These are phyloP conservation scores for Hypomyces perniciosus DNA, from an alignment of 2,329 filamentous ascomycete species.

Conservation along the genomic window DNA sequence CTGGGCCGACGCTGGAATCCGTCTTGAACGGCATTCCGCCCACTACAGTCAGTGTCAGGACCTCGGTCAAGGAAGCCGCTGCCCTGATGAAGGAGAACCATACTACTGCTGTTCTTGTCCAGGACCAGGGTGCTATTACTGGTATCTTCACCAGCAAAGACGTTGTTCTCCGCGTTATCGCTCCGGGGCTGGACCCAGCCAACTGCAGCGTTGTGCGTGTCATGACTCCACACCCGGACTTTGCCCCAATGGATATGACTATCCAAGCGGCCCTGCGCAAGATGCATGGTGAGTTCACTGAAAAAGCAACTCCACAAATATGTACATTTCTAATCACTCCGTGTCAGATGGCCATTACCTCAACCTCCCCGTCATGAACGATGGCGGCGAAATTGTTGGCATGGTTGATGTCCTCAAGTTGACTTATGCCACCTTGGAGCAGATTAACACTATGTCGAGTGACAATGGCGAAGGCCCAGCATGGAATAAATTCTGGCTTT, in stretches of 20 bases:
- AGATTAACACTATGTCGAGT: constrained; percentile 91
- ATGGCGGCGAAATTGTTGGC: constrained; percentile 91
- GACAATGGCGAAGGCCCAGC: constrained; percentile 88
- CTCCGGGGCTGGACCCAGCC: constrained; percentile 84
- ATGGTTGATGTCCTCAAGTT: constrained; percentile 99
- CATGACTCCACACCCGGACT: constrained; percentile 98
- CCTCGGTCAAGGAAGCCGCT: constrained; percentile 92
- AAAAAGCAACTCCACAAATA: too few relatives aligned
- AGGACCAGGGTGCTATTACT: constrained; percentile 94
- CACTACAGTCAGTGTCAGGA: constrained; percentile 90
- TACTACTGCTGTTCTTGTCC: constrained; percentile 91
- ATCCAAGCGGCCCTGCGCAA: constrained; percentile 96
- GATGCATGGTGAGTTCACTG: constrained; percentile 77
- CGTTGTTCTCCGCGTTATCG: constrained; percentile 95
- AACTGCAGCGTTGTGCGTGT: constrained; percentile 97
- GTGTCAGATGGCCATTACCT: constrained; percentile 90
- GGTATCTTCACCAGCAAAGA: constrained; percentile 99
- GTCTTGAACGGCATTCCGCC: constrained; percentile 89
- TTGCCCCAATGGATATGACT: constrained; percentile 97
- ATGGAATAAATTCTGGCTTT: constrained; percentile 99
- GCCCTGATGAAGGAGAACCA: constrained; percentile 98
- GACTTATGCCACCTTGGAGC: constrained; percentile 95
- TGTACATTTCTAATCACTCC: background rate
- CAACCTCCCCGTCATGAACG: constrained; percentile 97
- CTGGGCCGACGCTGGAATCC: constrained; percentile 89